Evolutionary conservation across 768 basidiomycete species (phyloP).

Genomic region (Megacollybia marginata): DNA sequence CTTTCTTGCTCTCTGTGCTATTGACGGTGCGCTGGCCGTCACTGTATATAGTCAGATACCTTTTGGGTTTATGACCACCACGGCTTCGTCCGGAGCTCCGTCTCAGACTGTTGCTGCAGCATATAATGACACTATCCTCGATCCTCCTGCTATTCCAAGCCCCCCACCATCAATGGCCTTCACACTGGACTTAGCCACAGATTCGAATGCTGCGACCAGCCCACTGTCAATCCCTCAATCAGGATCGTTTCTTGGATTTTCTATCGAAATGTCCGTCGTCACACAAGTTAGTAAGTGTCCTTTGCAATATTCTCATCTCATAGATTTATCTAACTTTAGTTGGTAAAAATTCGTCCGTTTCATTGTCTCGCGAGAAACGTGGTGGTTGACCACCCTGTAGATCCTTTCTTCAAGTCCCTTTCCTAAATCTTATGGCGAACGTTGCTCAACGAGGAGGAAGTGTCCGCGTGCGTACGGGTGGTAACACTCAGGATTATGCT

Average conservation of each 20-base stretch:
- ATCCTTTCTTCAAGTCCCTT: constrained; percentile 47
- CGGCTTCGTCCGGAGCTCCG: background rate
- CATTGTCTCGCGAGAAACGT: constrained; percentile 3
- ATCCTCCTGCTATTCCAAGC: constrained; percentile 40
- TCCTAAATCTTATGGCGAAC: constrained; percentile 76
- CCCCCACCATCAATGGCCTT: constrained; percentile 37
- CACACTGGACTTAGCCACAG: constrained; percentile 28
- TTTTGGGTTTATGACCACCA: background rate
- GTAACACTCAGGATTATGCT: constrained; percentile 73
- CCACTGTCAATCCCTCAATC: constrained; percentile 33
- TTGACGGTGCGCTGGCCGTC: background rate
- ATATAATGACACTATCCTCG: constrained; percentile 44
- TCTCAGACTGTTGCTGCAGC: constrained; percentile 32
- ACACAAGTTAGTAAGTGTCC: constrained; percentile 51
- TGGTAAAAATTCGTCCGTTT: constrained; percentile 40
- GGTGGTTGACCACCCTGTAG: constrained; percentile 21
- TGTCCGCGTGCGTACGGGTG: constrained; percentile 66
- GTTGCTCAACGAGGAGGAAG: constrained; percentile 49
- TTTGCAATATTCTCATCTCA: background rate
- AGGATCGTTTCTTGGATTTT: constrained; percentile 69
- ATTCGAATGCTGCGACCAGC: constrained; percentile 12
- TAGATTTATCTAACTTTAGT: constrained; percentile 28
- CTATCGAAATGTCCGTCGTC: constrained; percentile 68
- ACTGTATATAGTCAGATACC: background rate
- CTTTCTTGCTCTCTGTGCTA: background rate